Evolutionary conservation across 116 monocot species (phyloP).

Genomic region (Cymodocea nodosa): DNA sequence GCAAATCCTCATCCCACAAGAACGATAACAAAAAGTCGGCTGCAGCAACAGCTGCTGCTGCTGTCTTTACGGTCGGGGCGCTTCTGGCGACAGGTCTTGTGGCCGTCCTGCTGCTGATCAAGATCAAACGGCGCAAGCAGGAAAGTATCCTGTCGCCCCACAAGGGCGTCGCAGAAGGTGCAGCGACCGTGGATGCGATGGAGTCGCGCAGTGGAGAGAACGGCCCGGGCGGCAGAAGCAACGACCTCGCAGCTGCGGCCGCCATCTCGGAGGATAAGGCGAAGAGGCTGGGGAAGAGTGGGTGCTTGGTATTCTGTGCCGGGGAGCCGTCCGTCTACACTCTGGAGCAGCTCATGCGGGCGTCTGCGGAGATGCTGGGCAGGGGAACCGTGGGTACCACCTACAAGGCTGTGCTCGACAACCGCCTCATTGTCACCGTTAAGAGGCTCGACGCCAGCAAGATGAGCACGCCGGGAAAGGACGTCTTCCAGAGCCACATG

Average conservation of each 20-base stretch:
- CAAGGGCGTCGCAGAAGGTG: constrained; percentile 14
- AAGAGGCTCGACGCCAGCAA: constrained; percentile 56
- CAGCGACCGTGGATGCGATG: constrained; percentile 6
- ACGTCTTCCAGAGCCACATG: constrained; percentile 78
- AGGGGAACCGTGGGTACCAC: constrained; percentile 64
- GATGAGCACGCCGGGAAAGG: constrained; percentile 38
- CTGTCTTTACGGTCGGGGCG: constrained; percentile 16
- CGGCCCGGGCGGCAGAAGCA: constrained; percentile 5
- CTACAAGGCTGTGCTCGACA: constrained; percentile 72
- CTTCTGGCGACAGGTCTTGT: constrained; percentile 23
- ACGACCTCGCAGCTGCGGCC: constrained; percentile 30
- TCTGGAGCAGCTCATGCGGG: constrained; percentile 83
- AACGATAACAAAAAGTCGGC: constrained; percentile 12
- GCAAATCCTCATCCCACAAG: not conserved
- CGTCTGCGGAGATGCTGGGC: constrained; percentile 81
- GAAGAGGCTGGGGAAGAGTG: constrained; percentile 57
- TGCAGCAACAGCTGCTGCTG: constrained; percentile 12
- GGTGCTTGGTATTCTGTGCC: constrained; percentile 72
- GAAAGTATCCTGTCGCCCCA: constrained; percentile 20
- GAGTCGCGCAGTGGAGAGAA: constrained; percentile 7
- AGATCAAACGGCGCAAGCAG: constrained; percentile 23
- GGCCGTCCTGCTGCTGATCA: constrained; percentile 13
- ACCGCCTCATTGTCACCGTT: constrained; percentile 39
- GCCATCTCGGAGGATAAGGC: constrained; percentile 51
- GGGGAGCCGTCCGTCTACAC: constrained; percentile 58